Percentiles rank a stretch among this genome's conserved stretches.
phyloP scores from a whole-genome alignment of 352 stramenopile genomes.

The Globisporangium carolinianum region DNA sequence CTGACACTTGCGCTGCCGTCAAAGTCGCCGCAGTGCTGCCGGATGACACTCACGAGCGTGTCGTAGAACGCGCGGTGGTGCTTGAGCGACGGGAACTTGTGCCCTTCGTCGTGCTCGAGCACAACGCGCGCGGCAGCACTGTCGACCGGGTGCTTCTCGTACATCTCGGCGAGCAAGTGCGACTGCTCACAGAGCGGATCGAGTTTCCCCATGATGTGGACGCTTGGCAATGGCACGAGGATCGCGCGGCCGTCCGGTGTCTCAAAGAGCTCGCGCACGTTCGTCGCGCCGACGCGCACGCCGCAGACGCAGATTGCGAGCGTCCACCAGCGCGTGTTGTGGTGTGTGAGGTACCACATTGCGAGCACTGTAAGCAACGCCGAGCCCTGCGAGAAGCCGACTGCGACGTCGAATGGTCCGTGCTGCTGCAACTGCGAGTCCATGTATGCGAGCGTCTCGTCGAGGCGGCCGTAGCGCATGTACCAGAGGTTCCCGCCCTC shows the following conservation, averaged over 20 bases:
- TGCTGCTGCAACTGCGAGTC: conserved; percentile 21
- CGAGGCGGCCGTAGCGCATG: conserved; percentile 7
- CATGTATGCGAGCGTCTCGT: conserved; percentile 26
- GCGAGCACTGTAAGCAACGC: conserved; percentile 25
- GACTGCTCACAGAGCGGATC: conserved; percentile 18
- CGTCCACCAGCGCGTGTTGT: conserved; percentile 28
- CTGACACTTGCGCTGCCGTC: conserved; percentile 3
- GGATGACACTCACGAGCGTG: conserved; percentile 17
- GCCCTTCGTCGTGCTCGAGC: conserved; percentile 32
- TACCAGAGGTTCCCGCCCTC: neutral
- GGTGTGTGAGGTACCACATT: conserved; percentile 18
- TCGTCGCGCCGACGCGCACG: conserved; percentile 11
- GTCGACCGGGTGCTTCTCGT: conserved; percentile 10
- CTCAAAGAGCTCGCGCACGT: conserved; percentile 8
- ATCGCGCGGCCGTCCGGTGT: conserved; percentile 8
- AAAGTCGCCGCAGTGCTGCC: conserved; percentile 19
- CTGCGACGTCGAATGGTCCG: conserved; percentile 33
- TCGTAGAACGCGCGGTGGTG: conserved; percentile 21
- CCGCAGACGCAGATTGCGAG: conserved; percentile 27
- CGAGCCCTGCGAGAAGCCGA: conserved; percentile 47
- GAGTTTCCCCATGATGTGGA: conserved; percentile 22
- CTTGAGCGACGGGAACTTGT: conserved; percentile 32
- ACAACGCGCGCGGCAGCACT: conserved; percentile 19
- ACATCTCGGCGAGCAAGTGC: conserved; percentile 16
- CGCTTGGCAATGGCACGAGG: conserved; percentile 17